A percentile compares a stretch with the other conserved stretches of the same genome.
Evolutionary conservation across 2,329 filamentous ascomycete species (phyloP).

Genomic region (Xylariaceae sp.): DNA sequence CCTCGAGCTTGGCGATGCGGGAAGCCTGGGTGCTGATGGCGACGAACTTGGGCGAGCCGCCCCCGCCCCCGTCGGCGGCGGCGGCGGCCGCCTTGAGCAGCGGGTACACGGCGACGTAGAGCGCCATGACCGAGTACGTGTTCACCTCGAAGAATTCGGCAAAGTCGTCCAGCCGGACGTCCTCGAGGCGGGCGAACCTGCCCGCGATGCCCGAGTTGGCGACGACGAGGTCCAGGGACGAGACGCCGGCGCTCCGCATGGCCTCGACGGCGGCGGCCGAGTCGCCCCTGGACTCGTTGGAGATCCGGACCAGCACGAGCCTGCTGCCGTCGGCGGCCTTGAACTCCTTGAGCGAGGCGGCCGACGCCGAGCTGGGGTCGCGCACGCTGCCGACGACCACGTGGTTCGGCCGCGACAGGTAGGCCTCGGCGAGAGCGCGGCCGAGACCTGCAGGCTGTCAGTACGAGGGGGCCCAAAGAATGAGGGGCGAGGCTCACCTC

Average conservation of each 20-base stretch:
- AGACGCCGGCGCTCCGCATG: too few relatives aligned
- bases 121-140: slow-evolving; percentile 1
- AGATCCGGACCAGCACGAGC: not conserved
- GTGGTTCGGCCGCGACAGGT: slow-evolving; percentile 26
- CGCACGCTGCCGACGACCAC: slow-evolving; percentile 32
- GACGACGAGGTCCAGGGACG: slow-evolving; percentile 43
- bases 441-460: slow-evolving; percentile 23
- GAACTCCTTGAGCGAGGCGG: slow-evolving; percentile 15
- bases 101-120: slow-evolving; percentile 2
- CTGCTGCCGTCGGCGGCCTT: slow-evolving; percentile 2
- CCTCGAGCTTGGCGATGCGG: slow-evolving; percentile 3
- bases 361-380: slow-evolving; percentile 14
- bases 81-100: too few relatives aligned
- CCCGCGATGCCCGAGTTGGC: slow-evolving; percentile 46
- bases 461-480: too few relatives aligned
- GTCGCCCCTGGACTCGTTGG: slow-evolving; percentile 1
- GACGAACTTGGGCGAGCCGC: slow-evolving; percentile 5
- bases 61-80: too few relatives aligned
- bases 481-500: too few relatives aligned
- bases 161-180: slow-evolving; percentile 1
- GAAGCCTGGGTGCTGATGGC: slow-evolving; percentile 4
- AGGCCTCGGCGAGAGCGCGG: slow-evolving; percentile 16
- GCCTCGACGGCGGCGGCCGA: not conserved
- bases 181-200: slow-evolving; percentile 1
- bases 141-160: slow-evolving; percentile 1